These are phyloP conservation scores for Paraphaeosphaeria sporulosa DNA, from an alignment of 2,329 filamentous ascomycete genomes.

Conservation along the genomic window DNA sequence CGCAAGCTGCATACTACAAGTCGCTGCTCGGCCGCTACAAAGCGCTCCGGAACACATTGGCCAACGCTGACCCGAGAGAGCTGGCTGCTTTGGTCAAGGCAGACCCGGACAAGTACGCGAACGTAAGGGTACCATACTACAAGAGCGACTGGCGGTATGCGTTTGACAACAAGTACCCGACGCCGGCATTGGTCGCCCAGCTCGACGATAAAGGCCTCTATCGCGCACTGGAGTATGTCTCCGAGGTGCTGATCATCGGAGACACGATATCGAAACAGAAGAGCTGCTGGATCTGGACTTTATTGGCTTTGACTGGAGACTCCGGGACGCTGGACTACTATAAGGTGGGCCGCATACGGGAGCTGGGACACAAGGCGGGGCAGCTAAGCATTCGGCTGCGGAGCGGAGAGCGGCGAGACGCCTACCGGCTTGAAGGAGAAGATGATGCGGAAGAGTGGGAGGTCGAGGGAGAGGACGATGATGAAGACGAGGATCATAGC, in stretches of 20 bases:
- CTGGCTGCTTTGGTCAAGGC: slow-evolving; percentile 47
- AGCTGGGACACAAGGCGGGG: slow-evolving; percentile 79
- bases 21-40: slow-evolving; percentile 71
- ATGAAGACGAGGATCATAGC: neutral
- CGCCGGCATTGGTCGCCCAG: slow-evolving; percentile 58
- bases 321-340: slow-evolving; percentile 76
- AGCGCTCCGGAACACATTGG: slow-evolving; percentile 69
- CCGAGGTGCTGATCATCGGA: slow-evolving; percentile 68
- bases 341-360: slow-evolving; percentile 78
- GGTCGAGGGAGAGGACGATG: slow-evolving; percentile 10
- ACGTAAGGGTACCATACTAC: slow-evolving; percentile 39
- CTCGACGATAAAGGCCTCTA: slow-evolving; percentile 72
- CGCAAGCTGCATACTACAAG: slow-evolving; percentile 72
- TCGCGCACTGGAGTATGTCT: slow-evolving; percentile 68
- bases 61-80: slow-evolving; percentile 61
- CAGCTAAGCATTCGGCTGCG: slow-evolving; percentile 57
- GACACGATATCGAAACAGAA: slow-evolving; percentile 68
- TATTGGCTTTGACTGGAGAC: slow-evolving; percentile 78
- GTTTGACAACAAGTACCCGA: slow-evolving; percentile 50
- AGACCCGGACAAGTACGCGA: slow-evolving; percentile 12
- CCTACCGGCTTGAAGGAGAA: slow-evolving; percentile 4
- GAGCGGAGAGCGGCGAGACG: slow-evolving; percentile 6
- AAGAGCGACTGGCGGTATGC: slow-evolving; percentile 44
- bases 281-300: slow-evolving; percentile 84
- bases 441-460: slow-evolving; percentile 9